Percentiles rank a stretch among this genome's conserved stretches.
These are phyloP conservation scores for Eucalyptus curtisii DNA, from an alignment of 345 rosid genomes.

Conservation along the genomic window DNA sequence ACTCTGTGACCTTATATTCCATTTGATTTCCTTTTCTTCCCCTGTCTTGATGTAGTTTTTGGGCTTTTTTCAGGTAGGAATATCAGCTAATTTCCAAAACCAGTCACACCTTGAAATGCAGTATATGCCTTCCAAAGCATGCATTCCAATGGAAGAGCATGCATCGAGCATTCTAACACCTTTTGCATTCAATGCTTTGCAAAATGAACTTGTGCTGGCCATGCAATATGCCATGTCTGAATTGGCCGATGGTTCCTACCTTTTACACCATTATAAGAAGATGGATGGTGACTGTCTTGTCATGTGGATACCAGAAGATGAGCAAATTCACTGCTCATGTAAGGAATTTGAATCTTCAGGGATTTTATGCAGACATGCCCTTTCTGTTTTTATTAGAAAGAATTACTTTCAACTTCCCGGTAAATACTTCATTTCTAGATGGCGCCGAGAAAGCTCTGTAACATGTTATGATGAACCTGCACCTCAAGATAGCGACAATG, in stretches of 20 bases:
- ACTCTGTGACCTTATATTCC: background rate
- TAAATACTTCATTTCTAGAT: conserved; percentile 58
- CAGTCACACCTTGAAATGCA: conserved; percentile 22
- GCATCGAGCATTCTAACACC: conserved; percentile 66
- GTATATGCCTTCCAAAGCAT: conserved; percentile 44
- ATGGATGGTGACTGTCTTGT: conserved; percentile 73
- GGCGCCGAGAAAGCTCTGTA: conserved; percentile 41
- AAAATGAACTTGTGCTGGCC: conserved; percentile 67
- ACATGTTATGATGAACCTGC: conserved; percentile 26
- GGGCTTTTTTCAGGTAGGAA: conserved; percentile 9
- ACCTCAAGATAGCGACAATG: conserved; percentile 27
- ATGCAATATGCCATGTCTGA: conserved; percentile 67
- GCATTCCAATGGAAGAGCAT: conserved; percentile 83
- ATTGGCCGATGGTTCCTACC: conserved; percentile 75
- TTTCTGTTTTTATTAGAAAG: conserved; percentile 54
- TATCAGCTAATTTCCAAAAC: conserved; percentile 39
- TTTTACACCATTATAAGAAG: conserved; percentile 66
- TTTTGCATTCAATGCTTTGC: conserved; percentile 62
- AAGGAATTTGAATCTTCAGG: conserved; percentile 90
- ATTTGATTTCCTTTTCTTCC: background rate
- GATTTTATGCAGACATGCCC: conserved; percentile 70
- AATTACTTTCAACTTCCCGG: conserved; percentile 79
- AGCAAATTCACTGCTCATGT: conserved; percentile 84
- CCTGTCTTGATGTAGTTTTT: background rate
- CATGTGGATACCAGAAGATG: conserved; percentile 62